These are phyloP conservation scores for Globisporangium nodosum DNA, from an alignment of 352 stramenopile species.

Conservation along the genomic window DNA sequence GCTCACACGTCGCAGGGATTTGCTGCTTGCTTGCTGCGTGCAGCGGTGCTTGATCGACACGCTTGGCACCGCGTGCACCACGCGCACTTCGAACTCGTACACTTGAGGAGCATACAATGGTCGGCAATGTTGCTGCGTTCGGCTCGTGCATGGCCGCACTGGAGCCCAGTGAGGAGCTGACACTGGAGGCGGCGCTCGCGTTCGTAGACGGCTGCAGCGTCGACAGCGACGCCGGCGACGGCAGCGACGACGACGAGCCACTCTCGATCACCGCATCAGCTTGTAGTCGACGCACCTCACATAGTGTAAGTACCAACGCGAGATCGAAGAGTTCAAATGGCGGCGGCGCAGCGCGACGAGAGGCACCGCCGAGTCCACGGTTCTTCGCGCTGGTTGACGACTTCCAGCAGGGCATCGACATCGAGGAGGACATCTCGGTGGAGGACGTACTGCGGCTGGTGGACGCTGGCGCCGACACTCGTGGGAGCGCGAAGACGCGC, in stretches of 20 bases:
- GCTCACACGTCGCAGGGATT: no score
- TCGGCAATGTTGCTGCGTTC: background rate
- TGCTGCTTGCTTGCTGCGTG: no score
- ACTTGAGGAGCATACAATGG: no score
- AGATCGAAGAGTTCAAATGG: background rate
- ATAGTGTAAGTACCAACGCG: background rate
- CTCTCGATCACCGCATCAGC: background rate
- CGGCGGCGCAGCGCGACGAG: background rate
- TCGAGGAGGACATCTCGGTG: slow-evolving; percentile 4
- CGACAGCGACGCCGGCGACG: slow-evolving; percentile 1
- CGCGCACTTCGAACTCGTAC: no score
- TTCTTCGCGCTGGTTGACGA: slow-evolving; percentile 4
- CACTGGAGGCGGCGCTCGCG: slow-evolving; percentile 10
- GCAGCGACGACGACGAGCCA: background rate
- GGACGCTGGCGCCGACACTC: background rate
- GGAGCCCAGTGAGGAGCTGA: background rate
- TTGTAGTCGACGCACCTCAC: background rate
- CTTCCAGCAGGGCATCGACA: slow-evolving; percentile 1
- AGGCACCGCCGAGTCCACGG: background rate
- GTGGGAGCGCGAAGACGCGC: background rate
- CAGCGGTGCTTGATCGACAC: no score
- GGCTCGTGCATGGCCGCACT: background rate
- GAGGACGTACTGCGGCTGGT: slow-evolving; percentile 6
- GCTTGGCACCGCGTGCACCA: no score
- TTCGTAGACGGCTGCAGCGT: slow-evolving; percentile 7